Evolutionary conservation across 805 yeast species (phyloP).

Genomic region (Candida chilensis): DNA sequence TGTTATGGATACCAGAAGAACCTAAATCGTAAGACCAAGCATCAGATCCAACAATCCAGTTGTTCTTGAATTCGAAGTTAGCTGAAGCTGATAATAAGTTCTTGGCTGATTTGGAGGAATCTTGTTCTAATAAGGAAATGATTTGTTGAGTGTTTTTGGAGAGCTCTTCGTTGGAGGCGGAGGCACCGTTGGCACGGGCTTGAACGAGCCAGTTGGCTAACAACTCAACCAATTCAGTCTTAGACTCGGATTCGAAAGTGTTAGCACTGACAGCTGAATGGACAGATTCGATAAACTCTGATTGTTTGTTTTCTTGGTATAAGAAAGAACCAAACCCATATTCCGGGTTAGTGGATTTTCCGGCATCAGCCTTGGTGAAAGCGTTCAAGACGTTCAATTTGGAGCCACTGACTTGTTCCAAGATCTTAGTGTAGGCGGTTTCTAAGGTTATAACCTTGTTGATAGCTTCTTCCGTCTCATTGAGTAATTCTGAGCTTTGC

Average conservation of each 20-base stretch:
- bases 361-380: slow-evolving; percentile 32
- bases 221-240: slow-evolving; percentile 39
- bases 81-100: slow-evolving; percentile 37
- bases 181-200: slow-evolving; percentile 25
- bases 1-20: slow-evolving; percentile 82
- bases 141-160: slow-evolving; percentile 11
- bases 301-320: slow-evolving; percentile 42
- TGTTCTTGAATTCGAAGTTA: slow-evolving; percentile 36
- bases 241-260: slow-evolving; percentile 30
- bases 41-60: slow-evolving; percentile 91
- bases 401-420: slow-evolving; percentile 55
- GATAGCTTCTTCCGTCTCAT: slow-evolving; percentile 22
- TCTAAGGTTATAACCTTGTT: slow-evolving; percentile 48
- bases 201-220: slow-evolving; percentile 66
- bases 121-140: slow-evolving; percentile 25
- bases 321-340: slow-evolving; percentile 78
- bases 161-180: slow-evolving; percentile 8
- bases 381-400: slow-evolving; percentile 57
- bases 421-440: slow-evolving; percentile 67
- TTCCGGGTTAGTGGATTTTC: slow-evolving; percentile 59
- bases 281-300: slow-evolving; percentile 33
- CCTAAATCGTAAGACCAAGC: slow-evolving; percentile 95
- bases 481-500: slow-evolving; percentile 16
- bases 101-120: slow-evolving; percentile 29
- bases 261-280: slow-evolving; percentile 35